phyloP scores from a whole-genome alignment of 2,329 filamentous ascomycete genomes.

The Cercospora beticola region DNA sequence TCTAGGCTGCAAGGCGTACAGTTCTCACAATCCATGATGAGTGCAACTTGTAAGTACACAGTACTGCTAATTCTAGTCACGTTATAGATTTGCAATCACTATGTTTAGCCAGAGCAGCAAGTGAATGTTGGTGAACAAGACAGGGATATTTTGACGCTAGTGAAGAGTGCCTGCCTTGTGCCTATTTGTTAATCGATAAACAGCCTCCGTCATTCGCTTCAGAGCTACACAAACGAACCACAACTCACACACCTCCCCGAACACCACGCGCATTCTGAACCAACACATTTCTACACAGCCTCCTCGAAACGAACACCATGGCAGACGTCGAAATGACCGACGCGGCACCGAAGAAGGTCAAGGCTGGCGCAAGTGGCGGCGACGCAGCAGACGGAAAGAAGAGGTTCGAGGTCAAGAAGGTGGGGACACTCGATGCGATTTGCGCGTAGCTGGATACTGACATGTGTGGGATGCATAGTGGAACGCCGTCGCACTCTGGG shows the following conservation, averaged over 20 bases:
- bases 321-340: constrained; percentile 97
- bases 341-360: constrained; percentile 60
- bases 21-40: background rate
- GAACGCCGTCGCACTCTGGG: constrained; percentile 98
- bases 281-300: background rate
- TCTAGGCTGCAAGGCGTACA: background rate
- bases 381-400: constrained; percentile 70
- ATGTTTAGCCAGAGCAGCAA: background rate
- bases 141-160: background rate
- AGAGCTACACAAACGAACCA: background rate
- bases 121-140: background rate
- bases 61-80: too few species aligned
- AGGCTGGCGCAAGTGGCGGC: constrained; percentile 53
- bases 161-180: constrained; percentile 1
- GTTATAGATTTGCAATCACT: background rate
- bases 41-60: background rate
- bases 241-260: background rate
- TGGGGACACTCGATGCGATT: constrained; percentile 42
- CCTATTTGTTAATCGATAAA: constrained; percentile 5
- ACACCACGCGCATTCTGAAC: background rate
- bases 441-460: background rate
- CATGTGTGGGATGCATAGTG: constrained; percentile 60
- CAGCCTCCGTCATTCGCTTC: background rate
- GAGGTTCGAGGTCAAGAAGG: constrained; percentile 99
- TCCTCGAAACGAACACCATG: constrained; percentile 55